Evolutionary conservation across 2,329 filamentous ascomycete species (phyloP).

Genomic region (Biscogniauxia sp.): DNA sequence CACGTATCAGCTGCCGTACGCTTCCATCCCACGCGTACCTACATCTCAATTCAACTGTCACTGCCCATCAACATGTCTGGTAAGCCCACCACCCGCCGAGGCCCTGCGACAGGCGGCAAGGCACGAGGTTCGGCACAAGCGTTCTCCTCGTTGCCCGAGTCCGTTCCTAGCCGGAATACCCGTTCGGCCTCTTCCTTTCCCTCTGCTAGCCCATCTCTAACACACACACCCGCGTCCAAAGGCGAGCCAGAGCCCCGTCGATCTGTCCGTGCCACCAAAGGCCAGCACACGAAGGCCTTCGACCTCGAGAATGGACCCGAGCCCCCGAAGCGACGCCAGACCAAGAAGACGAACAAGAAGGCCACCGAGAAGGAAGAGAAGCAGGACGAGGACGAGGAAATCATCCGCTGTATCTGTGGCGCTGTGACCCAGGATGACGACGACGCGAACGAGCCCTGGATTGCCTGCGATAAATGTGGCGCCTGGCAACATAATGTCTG

Average conservation of each 20-base stretch:
- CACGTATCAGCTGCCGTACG: slow-evolving; percentile 12
- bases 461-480: slow-evolving; percentile 87
- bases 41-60: slow-evolving; percentile 8
- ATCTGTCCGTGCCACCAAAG: slow-evolving; percentile 94
- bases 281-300: slow-evolving; percentile 86
- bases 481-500: slow-evolving; percentile 99
- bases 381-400: slow-evolving; percentile 59
- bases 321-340: slow-evolving; percentile 51
- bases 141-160: slow-evolving; percentile 5
- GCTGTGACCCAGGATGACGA: slow-evolving; percentile 83
- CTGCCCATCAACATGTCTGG: slow-evolving; percentile 30
- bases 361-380: slow-evolving; percentile 57
- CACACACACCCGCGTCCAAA: slow-evolving; percentile 19
- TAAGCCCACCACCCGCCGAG: slow-evolving; percentile 28
- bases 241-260: slow-evolving; percentile 75
- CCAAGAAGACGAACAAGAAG: slow-evolving; percentile 49
- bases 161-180: not conserved
- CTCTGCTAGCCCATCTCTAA: slow-evolving; percentile 23
- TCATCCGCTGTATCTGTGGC: slow-evolving; percentile 92
- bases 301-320: slow-evolving; percentile 65
- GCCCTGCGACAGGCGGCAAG: slow-evolving; percentile 11
- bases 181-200: slow-evolving; percentile 1
- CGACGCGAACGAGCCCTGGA: slow-evolving; percentile 83
- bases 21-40: slow-evolving; percentile 11
- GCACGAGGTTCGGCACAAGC: not conserved